Conservation (phyloP, 129 eudicot genomes). For the Helichrysum umbraculigerum region DNA sequence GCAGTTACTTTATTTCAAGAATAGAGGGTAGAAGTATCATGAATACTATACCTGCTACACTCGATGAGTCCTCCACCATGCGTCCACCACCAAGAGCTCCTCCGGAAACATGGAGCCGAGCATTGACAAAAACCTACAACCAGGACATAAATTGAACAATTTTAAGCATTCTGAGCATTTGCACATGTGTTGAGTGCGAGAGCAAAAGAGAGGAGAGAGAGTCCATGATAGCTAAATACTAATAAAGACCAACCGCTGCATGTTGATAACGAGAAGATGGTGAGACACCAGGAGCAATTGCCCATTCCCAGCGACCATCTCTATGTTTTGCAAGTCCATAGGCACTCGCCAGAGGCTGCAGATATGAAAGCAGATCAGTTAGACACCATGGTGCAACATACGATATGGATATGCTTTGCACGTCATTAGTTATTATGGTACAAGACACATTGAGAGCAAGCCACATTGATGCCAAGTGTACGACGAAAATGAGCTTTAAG, state of each 20-base stretch:
- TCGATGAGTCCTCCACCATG: conserved; percentile 99
- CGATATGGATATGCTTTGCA: background rate
- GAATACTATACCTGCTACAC: conserved; percentile 76
- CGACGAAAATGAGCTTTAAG: background rate
- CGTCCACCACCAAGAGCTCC: conserved; percentile 99
- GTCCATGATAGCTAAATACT: background rate
- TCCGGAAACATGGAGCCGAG: conserved; percentile 98
- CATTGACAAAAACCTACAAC: conserved; percentile 92
- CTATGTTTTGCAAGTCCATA: conserved; percentile 98
- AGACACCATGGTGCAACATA: conserved; percentile 7
- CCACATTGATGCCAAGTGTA: conserved; percentile 3
- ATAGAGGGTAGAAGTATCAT: conserved; percentile 10
- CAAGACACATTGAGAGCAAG: background rate
- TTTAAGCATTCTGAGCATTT: conserved; percentile 8
- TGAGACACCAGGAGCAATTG: conserved; percentile 99
- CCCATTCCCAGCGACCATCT: conserved; percentile 99
- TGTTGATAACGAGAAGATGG: conserved; percentile 97
- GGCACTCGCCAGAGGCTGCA: conserved; percentile 89
- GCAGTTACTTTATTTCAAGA: conserved; percentile 8
- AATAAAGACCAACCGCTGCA: conserved; percentile 72
- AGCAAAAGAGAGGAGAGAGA: background rate
- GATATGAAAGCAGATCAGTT: conserved; percentile 11
- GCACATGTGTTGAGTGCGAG: background rate
- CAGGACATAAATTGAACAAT: conserved; percentile 1
- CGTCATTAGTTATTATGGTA: background rate